Evolutionary conservation across 768 basidiomycete genomes (phyloP).

Genomic region (Auricularia sp.): DNA sequence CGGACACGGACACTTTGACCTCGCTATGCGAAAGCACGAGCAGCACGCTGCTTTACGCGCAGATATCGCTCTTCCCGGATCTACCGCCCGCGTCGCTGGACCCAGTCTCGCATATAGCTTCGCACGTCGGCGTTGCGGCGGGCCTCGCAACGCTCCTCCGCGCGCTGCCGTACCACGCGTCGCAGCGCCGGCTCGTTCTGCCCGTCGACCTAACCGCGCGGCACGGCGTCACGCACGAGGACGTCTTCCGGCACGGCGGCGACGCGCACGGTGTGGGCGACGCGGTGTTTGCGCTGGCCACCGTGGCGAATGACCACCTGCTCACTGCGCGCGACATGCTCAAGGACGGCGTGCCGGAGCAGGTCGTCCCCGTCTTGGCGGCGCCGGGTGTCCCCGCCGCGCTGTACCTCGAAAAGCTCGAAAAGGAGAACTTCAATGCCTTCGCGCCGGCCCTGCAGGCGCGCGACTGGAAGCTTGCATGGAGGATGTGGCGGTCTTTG

Average conservation of each 20-base stretch:
- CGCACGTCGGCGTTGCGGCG: conserved; percentile 70
- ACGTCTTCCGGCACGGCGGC: conserved; percentile 45
- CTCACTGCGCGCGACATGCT: conserved; percentile 64
- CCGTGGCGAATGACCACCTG: conserved; percentile 70
- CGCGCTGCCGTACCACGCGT: conserved; percentile 67
- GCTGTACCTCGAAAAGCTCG: conserved; percentile 54
- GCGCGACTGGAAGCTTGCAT: conserved; percentile 70
- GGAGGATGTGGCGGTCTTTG: conserved; percentile 46
- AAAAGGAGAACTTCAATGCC: conserved; percentile 60
- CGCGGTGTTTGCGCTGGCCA: conserved; percentile 77
- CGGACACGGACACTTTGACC: conserved; percentile 57
- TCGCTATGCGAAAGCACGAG: conserved; percentile 73
- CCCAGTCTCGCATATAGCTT: conserved; percentile 62
- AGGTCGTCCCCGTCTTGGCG: conserved; percentile 63
- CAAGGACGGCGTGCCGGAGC: conserved; percentile 41
- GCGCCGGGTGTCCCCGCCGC: conserved; percentile 59
- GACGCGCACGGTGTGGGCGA: conserved; percentile 55
- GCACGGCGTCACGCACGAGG: conserved; percentile 70
- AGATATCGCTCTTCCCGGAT: conserved; percentile 51
- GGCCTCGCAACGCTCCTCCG: conserved; percentile 63
- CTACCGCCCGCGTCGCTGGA: conserved; percentile 34
- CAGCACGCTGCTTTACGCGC: conserved; percentile 65
- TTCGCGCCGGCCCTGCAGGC: conserved; percentile 53
- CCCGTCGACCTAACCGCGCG: conserved; percentile 75
- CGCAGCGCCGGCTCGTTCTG: conserved; percentile 59